Base-by-base conservation (phyloP, 208 protist genomes). In the Leishmania guyanensis region DNA sequence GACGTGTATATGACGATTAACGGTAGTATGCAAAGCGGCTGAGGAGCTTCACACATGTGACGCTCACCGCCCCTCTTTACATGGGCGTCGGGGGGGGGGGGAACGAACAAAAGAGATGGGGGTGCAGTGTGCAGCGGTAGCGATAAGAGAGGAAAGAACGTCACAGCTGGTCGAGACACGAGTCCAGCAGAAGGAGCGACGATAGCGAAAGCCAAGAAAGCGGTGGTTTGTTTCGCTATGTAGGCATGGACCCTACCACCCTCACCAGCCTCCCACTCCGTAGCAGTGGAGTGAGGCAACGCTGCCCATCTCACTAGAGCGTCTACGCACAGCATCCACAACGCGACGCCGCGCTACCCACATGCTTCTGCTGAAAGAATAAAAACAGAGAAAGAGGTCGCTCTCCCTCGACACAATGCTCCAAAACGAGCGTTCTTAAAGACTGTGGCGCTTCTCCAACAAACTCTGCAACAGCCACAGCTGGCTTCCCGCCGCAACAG, bases 381-480 rank as follows among this genome's bases (percentile, higher is more conserved):
- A 6, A 17, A 8, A 16, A 22, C 39, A 22, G 39, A 72, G 46
- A 33, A 33, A 48, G 4, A 72, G 3, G 22, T 70, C 65, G 3
- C 33, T 46, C 33, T 16, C 36, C 20, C 65, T 46, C 65, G 12
- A 72, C 36, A 51, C 3, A 22, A 43, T 14, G 68, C 46, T 22
- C 36, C 22, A 51, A 51, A 43, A 50, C 8, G 20, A 72, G 36
- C 68, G 22, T 9, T 29, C 22, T 83, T 86, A 95, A 16, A 95
- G 53, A 75, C 87, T 90, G 50, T 88, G 87, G 72, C 91, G 93
- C 50, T 81, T 77, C 86, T 98, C 93, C 36, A 98, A 69, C 80
- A 97, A 96, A 17, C 88, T 65, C 82, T 91, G 93, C n/a, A 97
- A 75, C 22, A 95, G 93, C 78, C 84, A 94, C 3, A 98, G 50